phyloP scores from a whole-genome alignment of 768 basidiomycete species.

The Mycena belliarum region DNA sequence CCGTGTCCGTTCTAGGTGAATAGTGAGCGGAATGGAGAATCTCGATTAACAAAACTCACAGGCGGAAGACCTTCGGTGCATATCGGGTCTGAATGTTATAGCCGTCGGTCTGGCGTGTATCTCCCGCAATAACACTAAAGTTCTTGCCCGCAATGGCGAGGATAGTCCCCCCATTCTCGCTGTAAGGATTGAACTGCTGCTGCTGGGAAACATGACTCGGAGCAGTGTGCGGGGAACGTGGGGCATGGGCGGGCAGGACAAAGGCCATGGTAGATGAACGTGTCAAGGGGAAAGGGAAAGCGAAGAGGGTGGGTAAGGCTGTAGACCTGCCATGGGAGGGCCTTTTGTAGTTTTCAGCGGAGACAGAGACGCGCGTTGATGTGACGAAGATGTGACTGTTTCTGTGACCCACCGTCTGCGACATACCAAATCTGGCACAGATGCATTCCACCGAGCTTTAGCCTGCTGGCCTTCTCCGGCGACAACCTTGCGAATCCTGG shows the following conservation, averaged over 20 bases:
- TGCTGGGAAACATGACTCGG: conserved; percentile 30
- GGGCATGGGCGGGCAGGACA: conserved; percentile 25
- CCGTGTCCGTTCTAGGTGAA: conserved; percentile 77
- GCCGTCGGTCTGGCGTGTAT: conserved; percentile 76
- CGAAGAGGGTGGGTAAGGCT: neutral
- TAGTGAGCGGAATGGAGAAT: neutral
- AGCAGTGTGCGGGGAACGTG: neutral
- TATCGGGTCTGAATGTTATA: conserved; percentile 78
- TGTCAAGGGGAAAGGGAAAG: neutral
- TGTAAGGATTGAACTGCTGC: conserved; percentile 62
- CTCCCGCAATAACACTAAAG: conserved; percentile 75
- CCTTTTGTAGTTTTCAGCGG: conserved; percentile 10
- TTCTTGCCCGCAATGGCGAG: conserved; percentile 73
- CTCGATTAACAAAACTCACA: conserved; percentile 46
- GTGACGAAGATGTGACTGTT: conserved; percentile 1
- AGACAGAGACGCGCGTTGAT: neutral
- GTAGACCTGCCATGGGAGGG: neutral
- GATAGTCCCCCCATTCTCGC: conserved; percentile 75
- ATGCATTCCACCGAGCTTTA: conserved; percentile 22
- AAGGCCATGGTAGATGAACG: neutral
- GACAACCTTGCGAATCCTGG: conserved; percentile 13
- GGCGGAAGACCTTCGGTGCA: conserved; percentile 70
- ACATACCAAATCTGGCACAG: neutral
- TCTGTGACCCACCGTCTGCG: too few relatives aligned
- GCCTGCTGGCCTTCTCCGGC: conserved; percentile 11